A percentile compares a stretch with the other conserved stretches of the same genome.
These are phyloP conservation scores for Balansia obtecta DNA, from an alignment of 2,329 filamentous ascomycete genomes.

Conservation along the genomic window DNA sequence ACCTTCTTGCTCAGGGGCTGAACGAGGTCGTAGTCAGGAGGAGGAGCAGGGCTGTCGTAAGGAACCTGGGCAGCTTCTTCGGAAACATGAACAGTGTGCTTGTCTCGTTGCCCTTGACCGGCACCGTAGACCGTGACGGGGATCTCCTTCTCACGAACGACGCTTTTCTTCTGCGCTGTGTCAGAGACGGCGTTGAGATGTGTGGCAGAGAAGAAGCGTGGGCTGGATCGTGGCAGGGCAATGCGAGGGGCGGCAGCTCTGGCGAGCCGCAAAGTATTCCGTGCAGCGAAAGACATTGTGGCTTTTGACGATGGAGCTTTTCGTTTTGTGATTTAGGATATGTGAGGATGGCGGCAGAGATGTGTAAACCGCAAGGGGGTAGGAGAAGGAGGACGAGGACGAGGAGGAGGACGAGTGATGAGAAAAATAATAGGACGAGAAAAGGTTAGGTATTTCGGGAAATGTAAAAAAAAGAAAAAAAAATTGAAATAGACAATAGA, in stretches of 20 bases:
- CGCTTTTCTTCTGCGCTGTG: slow-evolving; percentile 34
- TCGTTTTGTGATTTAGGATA: neutral
- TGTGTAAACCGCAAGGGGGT: neutral
- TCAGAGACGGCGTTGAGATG: slow-evolving; percentile 21
- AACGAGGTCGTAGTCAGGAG: slow-evolving; percentile 34
- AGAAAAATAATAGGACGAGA: neutral
- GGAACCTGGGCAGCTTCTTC: slow-evolving; percentile 28
- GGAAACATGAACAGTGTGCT: slow-evolving; percentile 42
- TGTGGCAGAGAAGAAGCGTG: slow-evolving; percentile 22
- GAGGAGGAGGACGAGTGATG: no score
- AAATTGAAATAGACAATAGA: neutral
- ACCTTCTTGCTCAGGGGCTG: slow-evolving; percentile 40
- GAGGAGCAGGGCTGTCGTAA: slow-evolving; percentile 25
- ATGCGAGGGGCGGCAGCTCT: slow-evolving; percentile 17
- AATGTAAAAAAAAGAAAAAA: neutral
- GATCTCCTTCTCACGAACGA: slow-evolving; percentile 44
- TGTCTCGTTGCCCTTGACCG: slow-evolving; percentile 38
- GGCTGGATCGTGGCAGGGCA: slow-evolving; percentile 13
- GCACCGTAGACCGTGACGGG: slow-evolving; percentile 40
- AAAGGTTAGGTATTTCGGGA: neutral
- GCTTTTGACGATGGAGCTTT: neutral
- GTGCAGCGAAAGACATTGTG: slow-evolving; percentile 24
- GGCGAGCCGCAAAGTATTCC: slow-evolving; percentile 22
- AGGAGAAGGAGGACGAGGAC: neutral
- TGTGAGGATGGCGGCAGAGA: neutral